phyloP scores from a whole-genome alignment of 192 early-diverging fungal species.

The Podila epigama region DNA sequence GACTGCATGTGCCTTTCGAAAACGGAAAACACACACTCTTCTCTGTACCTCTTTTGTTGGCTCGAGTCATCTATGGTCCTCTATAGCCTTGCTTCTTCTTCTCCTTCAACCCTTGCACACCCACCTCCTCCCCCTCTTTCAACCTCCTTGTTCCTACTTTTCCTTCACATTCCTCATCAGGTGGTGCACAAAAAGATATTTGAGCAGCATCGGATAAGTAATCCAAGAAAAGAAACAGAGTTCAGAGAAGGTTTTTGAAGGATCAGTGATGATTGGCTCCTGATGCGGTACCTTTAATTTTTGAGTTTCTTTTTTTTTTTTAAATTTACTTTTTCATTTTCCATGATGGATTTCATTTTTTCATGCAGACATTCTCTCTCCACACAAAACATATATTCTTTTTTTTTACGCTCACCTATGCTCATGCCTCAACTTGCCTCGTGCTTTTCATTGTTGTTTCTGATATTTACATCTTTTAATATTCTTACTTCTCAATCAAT shows the following conservation, averaged over 20 bases:
- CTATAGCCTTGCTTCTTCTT: no score
- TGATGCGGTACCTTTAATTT: no score
- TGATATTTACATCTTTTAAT: no score
- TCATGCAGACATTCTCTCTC: slow-evolving; percentile 1
- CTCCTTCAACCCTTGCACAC: no score
- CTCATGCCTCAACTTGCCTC: no score
- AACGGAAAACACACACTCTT: no score
- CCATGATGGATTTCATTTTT: no score
- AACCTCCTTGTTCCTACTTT: neutral
- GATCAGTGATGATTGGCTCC: slow-evolving; percentile 11
- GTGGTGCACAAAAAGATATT: neutral
- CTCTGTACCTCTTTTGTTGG: no score
- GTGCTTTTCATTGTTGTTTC: no score
- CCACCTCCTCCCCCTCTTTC: no score
- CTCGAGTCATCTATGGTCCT: no score
- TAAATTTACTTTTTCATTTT: neutral
- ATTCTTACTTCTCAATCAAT: slow-evolving; percentile 3
- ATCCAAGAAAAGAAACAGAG: slow-evolving; percentile 24
- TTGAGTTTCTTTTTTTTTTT: neutral
- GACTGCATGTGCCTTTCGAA: no score
- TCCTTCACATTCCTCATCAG: neutral
- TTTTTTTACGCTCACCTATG: neutral
- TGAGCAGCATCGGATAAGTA: neutral
- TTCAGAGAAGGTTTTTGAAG: slow-evolving; percentile 39
- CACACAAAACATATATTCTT: neutral